A percentile compares a stretch with the other conserved stretches of the same genome.
Conservation (phyloP, 2,329 filamentous ascomycete genomes). For the Leptodontidium sp. region DNA sequence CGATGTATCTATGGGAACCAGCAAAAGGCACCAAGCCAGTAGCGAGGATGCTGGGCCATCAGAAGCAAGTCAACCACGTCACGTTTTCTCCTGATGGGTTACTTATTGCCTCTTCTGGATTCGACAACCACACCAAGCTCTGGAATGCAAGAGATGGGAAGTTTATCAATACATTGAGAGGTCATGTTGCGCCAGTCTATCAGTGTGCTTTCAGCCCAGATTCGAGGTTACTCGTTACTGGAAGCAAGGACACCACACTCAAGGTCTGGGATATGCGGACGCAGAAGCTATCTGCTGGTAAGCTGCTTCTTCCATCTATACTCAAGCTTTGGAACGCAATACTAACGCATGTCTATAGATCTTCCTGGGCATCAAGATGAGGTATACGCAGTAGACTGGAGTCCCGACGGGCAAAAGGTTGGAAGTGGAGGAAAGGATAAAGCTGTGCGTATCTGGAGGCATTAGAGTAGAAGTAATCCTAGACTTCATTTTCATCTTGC, state of each 20-base stretch:
- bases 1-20: slow-evolving; percentile 95
- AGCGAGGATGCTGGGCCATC: slow-evolving; percentile 88
- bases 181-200: slow-evolving; percentile 91
- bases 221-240: slow-evolving; percentile 86
- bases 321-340: background rate
- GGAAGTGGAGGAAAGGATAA: slow-evolving; percentile 95
- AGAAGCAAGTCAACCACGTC: slow-evolving; percentile 97
- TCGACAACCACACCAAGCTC: slow-evolving; percentile 94
- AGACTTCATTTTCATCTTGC: background rate
- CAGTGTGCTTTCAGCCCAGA: slow-evolving; percentile 93
- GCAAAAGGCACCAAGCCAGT: slow-evolving; percentile 81
- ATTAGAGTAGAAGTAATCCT: slow-evolving; percentile 50
- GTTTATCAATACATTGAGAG: slow-evolving; percentile 87
- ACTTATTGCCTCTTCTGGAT: slow-evolving; percentile 86
- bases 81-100: slow-evolving; percentile 90
- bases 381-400: slow-evolving; percentile 96
- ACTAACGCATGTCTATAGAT: slow-evolving; percentile 59
- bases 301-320: slow-evolving; percentile 22
- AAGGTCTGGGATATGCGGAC: slow-evolving; percentile 94
- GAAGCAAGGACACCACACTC: slow-evolving; percentile 86
- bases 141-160: slow-evolving; percentile 81
- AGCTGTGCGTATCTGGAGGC: slow-evolving; percentile 71
- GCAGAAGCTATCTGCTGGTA: slow-evolving; percentile 72
- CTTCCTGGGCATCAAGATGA: slow-evolving; percentile 91
- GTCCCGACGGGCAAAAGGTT: slow-evolving; percentile 86